A percentile compares a stretch with the other conserved stretches of the same genome.
These are phyloP conservation scores for Powellomyces hirtus DNA, from an alignment of 192 early-diverging fungal genomes.

Conservation along the genomic window DNA sequence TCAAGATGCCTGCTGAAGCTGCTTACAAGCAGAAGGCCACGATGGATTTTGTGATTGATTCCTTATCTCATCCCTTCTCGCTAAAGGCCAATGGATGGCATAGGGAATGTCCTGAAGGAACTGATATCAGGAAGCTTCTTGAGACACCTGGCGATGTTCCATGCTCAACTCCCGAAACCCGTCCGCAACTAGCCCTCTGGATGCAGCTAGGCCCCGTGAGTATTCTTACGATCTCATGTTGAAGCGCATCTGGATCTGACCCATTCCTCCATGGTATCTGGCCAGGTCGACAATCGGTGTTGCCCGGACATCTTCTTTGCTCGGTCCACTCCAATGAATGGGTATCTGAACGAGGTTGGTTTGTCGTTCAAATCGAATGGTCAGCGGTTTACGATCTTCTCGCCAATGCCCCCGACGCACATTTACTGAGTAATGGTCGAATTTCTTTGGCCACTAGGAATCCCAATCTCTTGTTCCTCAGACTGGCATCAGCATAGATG, in stretches of 20 bases:
- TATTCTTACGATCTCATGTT: neutral
- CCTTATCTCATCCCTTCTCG: neutral
- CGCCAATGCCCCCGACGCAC: neutral
- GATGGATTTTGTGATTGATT: neutral
- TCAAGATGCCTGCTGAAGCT: neutral
- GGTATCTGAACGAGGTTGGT: neutral
- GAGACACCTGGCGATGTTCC: neutral
- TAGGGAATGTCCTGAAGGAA: constrained; percentile 6
- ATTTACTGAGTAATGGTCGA: neutral
- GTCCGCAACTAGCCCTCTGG: constrained; percentile 1
- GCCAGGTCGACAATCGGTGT: constrained; percentile 1
- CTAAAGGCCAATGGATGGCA: constrained; percentile 16
- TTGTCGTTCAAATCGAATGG: neutral
- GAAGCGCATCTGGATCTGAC: neutral
- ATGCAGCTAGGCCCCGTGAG: constrained; percentile 8
- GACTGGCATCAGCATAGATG: neutral
- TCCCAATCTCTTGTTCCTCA: neutral
- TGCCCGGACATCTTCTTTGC: neutral
- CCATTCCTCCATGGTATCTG: neutral
- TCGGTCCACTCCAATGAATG: neutral
- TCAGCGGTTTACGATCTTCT: neutral
- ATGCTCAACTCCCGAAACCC: constrained; percentile 7
- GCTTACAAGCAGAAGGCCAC: too few relatives aligned
- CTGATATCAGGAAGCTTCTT: constrained; percentile 1
- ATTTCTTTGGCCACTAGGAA: neutral